phyloP scores from a whole-genome alignment of 257 asterid species.

The Capsicum pubescens region DNA sequence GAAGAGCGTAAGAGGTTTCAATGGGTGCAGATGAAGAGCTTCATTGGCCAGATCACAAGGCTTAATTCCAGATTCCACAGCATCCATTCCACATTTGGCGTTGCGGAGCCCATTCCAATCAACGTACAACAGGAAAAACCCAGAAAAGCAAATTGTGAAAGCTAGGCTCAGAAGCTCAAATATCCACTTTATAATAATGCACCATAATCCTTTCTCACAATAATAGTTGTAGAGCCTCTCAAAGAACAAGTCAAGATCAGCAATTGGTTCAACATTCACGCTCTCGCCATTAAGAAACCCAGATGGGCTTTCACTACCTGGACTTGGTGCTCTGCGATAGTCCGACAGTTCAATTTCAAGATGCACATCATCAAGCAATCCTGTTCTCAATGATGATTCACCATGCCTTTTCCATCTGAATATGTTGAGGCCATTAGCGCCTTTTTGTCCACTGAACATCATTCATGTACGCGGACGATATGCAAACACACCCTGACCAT shows the following conservation, averaged over 20 bases:
- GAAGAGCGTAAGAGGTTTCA: slow-evolving; percentile 74
- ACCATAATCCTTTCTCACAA: slow-evolving; percentile 97
- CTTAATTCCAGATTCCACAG: slow-evolving; percentile 94
- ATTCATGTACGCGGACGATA: slow-evolving; percentile 57
- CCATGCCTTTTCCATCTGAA: slow-evolving; percentile 70
- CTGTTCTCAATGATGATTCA: slow-evolving; percentile 67
- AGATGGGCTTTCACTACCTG: slow-evolving; percentile 93
- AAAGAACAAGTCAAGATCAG: slow-evolving; percentile 86
- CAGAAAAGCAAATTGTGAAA: slow-evolving; percentile 88
- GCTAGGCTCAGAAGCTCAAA: slow-evolving; percentile 87
- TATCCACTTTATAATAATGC: slow-evolving; percentile 89
- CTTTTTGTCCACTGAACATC: slow-evolving; percentile 85
- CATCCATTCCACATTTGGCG: slow-evolving; percentile 99
- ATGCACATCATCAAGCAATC: slow-evolving; percentile 65
- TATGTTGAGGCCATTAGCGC: slow-evolving; percentile 61
- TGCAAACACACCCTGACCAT: slow-evolving; percentile 64
- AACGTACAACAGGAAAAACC: slow-evolving; percentile 76
- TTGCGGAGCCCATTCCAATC: slow-evolving; percentile 96
- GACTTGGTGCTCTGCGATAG: slow-evolving; percentile 79
- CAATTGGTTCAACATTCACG: slow-evolving; percentile 68
- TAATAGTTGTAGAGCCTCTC: slow-evolving; percentile 91
- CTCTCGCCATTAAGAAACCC: slow-evolving; percentile 89
- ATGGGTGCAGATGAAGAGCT: slow-evolving; percentile 88
- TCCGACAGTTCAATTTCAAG: slow-evolving; percentile 87
- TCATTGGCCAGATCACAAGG: slow-evolving; percentile 92